Conservation (phyloP, 441 rosid genomes). For the Sinapis alba region DNA sequence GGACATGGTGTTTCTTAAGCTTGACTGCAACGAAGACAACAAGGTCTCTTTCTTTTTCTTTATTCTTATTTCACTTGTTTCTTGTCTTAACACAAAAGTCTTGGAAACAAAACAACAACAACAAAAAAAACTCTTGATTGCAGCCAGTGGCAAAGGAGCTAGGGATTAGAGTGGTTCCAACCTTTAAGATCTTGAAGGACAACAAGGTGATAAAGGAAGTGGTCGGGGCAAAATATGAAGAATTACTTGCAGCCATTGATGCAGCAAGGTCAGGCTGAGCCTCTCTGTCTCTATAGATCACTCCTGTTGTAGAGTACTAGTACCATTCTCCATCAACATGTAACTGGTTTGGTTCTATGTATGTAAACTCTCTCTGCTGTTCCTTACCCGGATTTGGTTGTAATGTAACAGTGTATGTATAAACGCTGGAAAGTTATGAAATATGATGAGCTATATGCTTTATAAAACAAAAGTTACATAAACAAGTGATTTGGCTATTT, state of each 20-base stretch:
- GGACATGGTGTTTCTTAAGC: constrained; percentile 90
- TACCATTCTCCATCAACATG: constrained; percentile 16
- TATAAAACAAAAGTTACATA: constrained; percentile 1
- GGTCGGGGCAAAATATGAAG: constrained; percentile 79
- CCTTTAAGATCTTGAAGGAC: constrained; percentile 83
- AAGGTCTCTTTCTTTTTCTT: constrained; percentile 50
- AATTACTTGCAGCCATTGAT: constrained; percentile 70
- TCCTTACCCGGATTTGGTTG: constrained; percentile 14
- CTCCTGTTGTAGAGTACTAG: constrained; percentile 36
- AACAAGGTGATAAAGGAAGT: constrained; percentile 76
- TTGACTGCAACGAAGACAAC: constrained; percentile 92
- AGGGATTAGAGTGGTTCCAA: constrained; percentile 84
- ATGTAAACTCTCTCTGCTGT: constrained; percentile 16
- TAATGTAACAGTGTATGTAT: constrained; percentile 19
- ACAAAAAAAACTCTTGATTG: constrained; percentile 33
- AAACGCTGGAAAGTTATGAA: not conserved
- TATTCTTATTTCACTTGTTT: not conserved
- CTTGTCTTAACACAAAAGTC: not conserved
- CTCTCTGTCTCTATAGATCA: constrained; percentile 11
- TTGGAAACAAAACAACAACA: not conserved
- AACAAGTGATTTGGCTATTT: not conserved
- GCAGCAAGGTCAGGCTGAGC: constrained; percentile 64
- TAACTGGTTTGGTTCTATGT: constrained; percentile 25
- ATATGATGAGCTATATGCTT: constrained; percentile 4
- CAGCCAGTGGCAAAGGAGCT: constrained; percentile 96